Percentiles rank a stretch among this genome's conserved stretches.
These are phyloP conservation scores for Cornus kousa DNA, from an alignment of 148 eudicot species.

Conservation along the genomic window DNA sequence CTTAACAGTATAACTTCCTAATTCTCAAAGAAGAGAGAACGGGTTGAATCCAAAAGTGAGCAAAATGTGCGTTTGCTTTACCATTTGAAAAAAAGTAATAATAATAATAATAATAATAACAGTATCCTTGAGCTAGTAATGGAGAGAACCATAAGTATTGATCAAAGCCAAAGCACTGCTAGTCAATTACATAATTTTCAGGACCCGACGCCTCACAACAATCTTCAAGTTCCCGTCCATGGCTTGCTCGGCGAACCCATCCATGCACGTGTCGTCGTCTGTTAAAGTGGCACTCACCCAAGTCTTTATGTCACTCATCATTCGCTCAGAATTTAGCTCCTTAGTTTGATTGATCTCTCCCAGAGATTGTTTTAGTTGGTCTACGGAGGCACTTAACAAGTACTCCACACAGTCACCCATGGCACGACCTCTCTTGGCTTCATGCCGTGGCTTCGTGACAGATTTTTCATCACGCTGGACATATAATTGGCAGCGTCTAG, in stretches of 20 bases:
- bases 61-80: too few species aligned
- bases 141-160: conserved; percentile 24
- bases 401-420: conserved; percentile 21
- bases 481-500: conserved; percentile 17
- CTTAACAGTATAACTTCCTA: too few species aligned
- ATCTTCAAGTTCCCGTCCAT: conserved; percentile 33
- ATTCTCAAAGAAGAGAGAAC: too few species aligned
- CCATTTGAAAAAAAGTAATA: too few species aligned
- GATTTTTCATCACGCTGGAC: background rate
- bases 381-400: conserved; percentile 10
- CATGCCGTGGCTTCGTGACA: conserved; percentile 5
- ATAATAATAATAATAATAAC: too few species aligned
- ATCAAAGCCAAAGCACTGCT: conserved; percentile 43
- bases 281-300: conserved; percentile 51
- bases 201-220: conserved; percentile 12
- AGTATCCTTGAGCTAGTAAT: conserved; percentile 7
- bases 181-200: conserved; percentile 25
- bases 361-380: conserved; percentile 20
- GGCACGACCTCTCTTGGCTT: conserved; percentile 17
- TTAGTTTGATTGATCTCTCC: conserved; percentile 25
- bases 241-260: conserved; percentile 22
- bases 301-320: conserved; percentile 32
- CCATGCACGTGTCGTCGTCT: conserved; percentile 32
- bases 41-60: too few species aligned
- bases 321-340: background rate